Base-by-base conservation (phyloP, 345 rosid genomes). In the Linum usitatissimum region DNA sequence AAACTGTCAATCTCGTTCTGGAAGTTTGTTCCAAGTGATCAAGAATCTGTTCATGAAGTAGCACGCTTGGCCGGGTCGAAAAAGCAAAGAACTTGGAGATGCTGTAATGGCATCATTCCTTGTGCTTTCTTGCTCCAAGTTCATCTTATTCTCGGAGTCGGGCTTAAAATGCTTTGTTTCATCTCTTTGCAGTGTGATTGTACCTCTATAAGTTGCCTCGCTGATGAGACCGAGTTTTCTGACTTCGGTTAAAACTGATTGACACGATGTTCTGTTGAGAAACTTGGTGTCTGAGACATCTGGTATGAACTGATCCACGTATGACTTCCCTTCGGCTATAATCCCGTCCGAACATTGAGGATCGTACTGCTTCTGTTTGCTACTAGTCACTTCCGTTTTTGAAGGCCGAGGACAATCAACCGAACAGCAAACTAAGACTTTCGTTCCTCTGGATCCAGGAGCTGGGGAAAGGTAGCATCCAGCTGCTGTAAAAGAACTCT, bases 391-490 rank as follows among this genome's bases (percentile, higher is more conserved):
- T 64, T 87, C 81, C 36, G 69, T 66, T 67, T 79, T 82, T 1
- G 81, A 80, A 54, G 84, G 88, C 78, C 76, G 30, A 38, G 91
- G 83, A 67, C 84, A 73, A 66, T 79, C 64, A 64, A 77, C 81
- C 56, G 91, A 89, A 81, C 86, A 89, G 62, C 93, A 87, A 63
- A 92, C 86, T 58, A 89, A 64, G 53, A 79, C 61, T 78, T 92
- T 77, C 56, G 91, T 71, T 66, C 98, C 98, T 75, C 74, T 89
- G 9, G 97, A 87, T 51, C 88, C 79, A 23, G 95, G 93, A 78
- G 84, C 88, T 1, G 98, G 95, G 74, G 86, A 84, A 71, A 92
- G 86, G 76, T 84, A 85, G 74, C 98, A 92, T 66, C 97, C 98
- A 73, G 95, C 87, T 55, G 86, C 98, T 39, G 98, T 84, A 64